Conservation (phyloP, 306 rosid species). For the Gynostemma pentaphyllum region DNA sequence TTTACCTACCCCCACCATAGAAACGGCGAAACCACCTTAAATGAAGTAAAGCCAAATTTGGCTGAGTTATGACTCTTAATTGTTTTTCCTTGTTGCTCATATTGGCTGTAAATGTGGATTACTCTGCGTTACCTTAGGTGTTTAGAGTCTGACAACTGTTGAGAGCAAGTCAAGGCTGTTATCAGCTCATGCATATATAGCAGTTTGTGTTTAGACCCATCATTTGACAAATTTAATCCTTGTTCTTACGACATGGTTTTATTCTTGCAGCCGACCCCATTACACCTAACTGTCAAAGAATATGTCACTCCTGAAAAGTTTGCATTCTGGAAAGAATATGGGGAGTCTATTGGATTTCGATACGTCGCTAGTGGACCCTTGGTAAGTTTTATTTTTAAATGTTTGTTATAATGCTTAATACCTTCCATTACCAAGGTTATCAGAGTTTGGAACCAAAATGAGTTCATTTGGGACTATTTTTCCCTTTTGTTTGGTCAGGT, state of each 20-base stretch:
- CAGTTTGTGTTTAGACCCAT: not conserved
- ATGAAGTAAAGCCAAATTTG: not conserved
- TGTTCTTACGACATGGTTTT: not conserved
- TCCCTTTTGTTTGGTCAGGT: constrained; percentile 33
- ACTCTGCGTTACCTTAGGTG: not conserved
- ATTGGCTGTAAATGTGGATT: not conserved
- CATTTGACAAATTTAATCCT: not conserved
- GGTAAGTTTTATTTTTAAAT: constrained; percentile 24
- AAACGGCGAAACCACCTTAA: not conserved
- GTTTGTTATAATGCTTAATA: not conserved
- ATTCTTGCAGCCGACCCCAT: constrained; percentile 83
- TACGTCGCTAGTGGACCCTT: constrained; percentile 92
- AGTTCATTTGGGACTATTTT: not conserved
- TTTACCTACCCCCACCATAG: not conserved
- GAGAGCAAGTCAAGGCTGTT: not conserved
- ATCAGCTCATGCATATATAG: not conserved
- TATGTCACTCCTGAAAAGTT: constrained; percentile 81
- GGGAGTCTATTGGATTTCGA: constrained; percentile 91
- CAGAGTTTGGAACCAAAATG: not conserved
- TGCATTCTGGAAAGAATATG: constrained; percentile 83
- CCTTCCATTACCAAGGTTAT: not conserved
- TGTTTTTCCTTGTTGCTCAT: not conserved
- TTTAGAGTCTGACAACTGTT: not conserved
- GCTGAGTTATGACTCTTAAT: not conserved
- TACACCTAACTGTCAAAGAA: constrained; percentile 92